Conservation (phyloP, 1,284 basidiomycete species). For the Malassezia furfur region DNA sequence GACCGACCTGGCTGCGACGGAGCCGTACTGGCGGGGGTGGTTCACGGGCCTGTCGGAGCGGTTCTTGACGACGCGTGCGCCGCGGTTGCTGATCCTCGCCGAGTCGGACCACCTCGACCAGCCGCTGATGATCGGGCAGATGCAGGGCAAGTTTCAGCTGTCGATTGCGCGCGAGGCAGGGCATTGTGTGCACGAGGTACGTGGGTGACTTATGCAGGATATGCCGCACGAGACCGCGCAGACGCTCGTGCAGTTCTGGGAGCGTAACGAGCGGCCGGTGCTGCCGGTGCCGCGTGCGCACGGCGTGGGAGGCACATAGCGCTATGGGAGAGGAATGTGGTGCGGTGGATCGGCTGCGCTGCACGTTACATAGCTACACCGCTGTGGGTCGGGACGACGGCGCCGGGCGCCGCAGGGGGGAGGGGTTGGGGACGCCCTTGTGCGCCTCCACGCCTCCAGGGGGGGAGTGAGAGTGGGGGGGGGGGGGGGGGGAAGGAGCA, state of each 20-base stretch:
- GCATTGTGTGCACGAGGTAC: conserved; percentile 85
- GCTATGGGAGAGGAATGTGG: not conserved
- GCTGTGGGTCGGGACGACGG: no score
- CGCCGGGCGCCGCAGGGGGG: no score
- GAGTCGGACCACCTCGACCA: conserved; percentile 86
- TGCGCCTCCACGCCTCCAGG: no score
- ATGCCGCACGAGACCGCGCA: conserved; percentile 55
- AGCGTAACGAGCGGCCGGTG: conserved; percentile 61
- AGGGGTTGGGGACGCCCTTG: no score
- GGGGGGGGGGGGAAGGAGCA: no score
- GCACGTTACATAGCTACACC: no score
- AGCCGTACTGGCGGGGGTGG: conserved; percentile 89
- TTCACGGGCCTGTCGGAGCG: conserved; percentile 69
- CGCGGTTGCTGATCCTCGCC: conserved; percentile 77
- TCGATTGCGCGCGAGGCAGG: conserved; percentile 76
- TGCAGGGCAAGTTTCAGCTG: conserved; percentile 87
- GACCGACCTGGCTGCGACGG: conserved; percentile 71
- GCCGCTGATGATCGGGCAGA: conserved; percentile 93
- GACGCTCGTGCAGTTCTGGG: conserved; percentile 79
- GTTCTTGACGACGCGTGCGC: conserved; percentile 68
- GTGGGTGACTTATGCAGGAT: conserved; percentile 24
- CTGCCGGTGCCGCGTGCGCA: conserved; percentile 23
- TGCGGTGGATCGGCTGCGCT: no score
- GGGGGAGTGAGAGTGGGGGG: no score
- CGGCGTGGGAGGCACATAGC: conserved; percentile 23